A percentile compares a stretch with the other conserved stretches of the same genome.
phyloP scores from a whole-genome alignment of 2,329 filamentous ascomycete species.

The Penicillium griseofulvum region DNA sequence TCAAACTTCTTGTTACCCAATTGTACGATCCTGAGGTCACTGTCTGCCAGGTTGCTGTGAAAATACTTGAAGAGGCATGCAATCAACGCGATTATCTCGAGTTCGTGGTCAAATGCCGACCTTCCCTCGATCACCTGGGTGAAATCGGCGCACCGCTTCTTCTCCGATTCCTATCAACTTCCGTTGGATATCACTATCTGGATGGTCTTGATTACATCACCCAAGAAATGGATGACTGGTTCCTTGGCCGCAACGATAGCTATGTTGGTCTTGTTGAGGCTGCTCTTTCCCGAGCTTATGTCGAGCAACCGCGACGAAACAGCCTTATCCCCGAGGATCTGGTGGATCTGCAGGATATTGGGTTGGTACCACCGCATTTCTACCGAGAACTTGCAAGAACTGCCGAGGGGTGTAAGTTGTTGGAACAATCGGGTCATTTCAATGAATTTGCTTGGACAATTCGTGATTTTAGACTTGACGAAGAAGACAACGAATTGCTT shows the following conservation, averaged over 20 bases:
- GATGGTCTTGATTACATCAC: constrained; percentile 98
- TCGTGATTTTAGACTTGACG: constrained; percentile 78
- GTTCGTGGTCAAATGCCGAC: constrained; percentile 94
- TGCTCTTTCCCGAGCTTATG: constrained; percentile 82
- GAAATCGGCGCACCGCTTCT: constrained; percentile 94
- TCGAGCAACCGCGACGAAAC: constrained; percentile 50
- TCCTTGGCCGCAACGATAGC: constrained; percentile 91
- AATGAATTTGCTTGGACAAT: constrained; percentile 89
- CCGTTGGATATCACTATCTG: constrained; percentile 94
- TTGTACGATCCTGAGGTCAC: constrained; percentile 96
- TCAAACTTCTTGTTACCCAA: constrained; percentile 94
- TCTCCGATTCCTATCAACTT: constrained; percentile 89
- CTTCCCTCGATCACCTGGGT: constrained; percentile 88
- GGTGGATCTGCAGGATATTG: constrained; percentile 58
- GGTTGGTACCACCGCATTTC: constrained; percentile 87
- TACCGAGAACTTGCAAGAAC: constrained; percentile 94
- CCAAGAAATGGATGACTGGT: constrained; percentile 99
- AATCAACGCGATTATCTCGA: constrained; percentile 88
- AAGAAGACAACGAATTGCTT: constrained; percentile 78
- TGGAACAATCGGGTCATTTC: constrained; percentile 93
- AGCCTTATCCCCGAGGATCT: constrained; percentile 54
- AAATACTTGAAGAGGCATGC: constrained; percentile 95
- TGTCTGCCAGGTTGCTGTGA: constrained; percentile 92
- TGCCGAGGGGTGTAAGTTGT: constrained; percentile 81
- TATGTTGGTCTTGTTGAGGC: constrained; percentile 94